Base-by-base conservation (phyloP, 352 stramenopile genomes). In the Pythium monospermum region DNA sequence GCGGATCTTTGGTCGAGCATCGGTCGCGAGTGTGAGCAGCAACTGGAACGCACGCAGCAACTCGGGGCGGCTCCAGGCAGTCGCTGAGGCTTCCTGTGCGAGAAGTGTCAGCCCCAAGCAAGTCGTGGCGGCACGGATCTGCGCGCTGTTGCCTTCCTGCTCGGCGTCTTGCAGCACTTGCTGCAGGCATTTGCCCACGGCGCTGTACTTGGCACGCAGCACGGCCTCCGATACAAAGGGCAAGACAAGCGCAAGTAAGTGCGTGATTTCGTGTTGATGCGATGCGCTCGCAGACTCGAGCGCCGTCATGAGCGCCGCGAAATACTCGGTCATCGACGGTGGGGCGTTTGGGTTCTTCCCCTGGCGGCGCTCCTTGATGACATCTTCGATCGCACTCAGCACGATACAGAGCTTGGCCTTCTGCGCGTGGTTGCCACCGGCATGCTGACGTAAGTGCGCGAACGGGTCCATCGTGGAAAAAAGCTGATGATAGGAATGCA, bases 321-420 rank as follows among this genome's bases (percentile, higher is more conserved):
- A 94, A 57, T 94, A 94, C 69, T 94, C 83, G 27, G 80, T 90
- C 56, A 70, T 73, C n/a, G 81, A 85, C 45, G 76, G 58, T 49
- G 35, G 18, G 2, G 38, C 36, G 27, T 6, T 4, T 8, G 13
- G 40, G 13, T 25, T 19, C 2, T 26, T 30, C 28, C 35, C 19
- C 11, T 49, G 37, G 53, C 83, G 78, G 18, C 79, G 81, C 53
- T 94, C 83, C 49, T 81, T 71, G 67, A 94, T 94, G 40, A 94
- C 76, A 23, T 94, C 81, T 16, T 70, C 78, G 63, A 91, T 91
- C 49, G 80, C 83, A 51, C 64, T 77, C 19, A 94, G 73, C 55
- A 94, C 81, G 44, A 94, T 75, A 56, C 89, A 91, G 50, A 91
- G 79, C 66, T 83, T 86, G 61, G 72, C 77, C 42, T 94, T 94